Base-by-base conservation (phyloP, 805 yeast genomes). In the Kluyveromyces siamensis region DNA sequence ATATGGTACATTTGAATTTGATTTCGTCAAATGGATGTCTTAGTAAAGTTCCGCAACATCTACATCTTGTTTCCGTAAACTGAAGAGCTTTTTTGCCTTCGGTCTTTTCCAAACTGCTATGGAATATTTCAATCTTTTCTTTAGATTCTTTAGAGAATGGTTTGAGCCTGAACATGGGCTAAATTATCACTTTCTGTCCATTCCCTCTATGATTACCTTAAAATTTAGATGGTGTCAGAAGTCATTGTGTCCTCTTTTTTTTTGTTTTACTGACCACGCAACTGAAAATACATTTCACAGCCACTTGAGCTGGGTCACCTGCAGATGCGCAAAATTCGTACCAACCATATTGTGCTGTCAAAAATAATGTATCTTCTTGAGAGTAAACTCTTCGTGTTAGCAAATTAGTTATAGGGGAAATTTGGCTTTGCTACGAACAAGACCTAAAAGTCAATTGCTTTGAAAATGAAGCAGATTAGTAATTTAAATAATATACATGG, bases 1-100 rank as follows among this genome's bases (percentile, higher is more conserved):
- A 86, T 4, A 79, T 70, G 0, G 81, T 70, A 58, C 95, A 86
- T 49, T 76, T 74, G 59, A 77, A 81, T 48, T 69, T 73, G 7
- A 52, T 38, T 4, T 65, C 66, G 9, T 57, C 49, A 2, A 61
- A 52, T 0, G 75, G 75, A 44, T 71, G 64, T 46, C 67, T 70
- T 30, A 76, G 55, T 14, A 67, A 49, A 0, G 75, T 69, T 1
- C 76, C 77, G 60, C 81, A 77, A 52, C 81, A 76, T 6, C 66
- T 63, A 52, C 81, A 77, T 2, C 14, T 25, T 11, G 45, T 33
- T 36, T 43, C 45, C 27, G 6, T 33, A n/a, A 33, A 43, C 18
- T 43, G 18, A 13, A 38, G 39, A 13, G 13, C 21, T 11, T 43
- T 38, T 4, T 13, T 16, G 30, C 17, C 21, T 8, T 41, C 44